These are phyloP conservation scores for Hirschfeldia incana DNA, from an alignment of 345 rosid genomes.

Conservation along the genomic window DNA sequence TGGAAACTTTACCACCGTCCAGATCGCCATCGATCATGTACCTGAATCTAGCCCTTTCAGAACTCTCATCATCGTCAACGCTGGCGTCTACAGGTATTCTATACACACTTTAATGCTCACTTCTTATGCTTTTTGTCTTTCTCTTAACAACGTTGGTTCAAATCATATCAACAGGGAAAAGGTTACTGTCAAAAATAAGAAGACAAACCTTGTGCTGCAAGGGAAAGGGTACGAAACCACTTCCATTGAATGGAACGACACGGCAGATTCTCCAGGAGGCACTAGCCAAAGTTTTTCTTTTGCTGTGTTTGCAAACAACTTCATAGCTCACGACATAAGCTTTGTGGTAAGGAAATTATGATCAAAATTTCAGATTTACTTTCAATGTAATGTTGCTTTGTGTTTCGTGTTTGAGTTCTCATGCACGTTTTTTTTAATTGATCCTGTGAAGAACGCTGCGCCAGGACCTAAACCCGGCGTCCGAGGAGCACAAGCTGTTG, in stretches of 20 bases:
- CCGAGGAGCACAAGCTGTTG: not conserved
- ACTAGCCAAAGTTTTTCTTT: not conserved
- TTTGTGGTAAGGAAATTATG: not conserved
- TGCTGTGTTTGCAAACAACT: not conserved
- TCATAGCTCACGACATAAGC: not conserved
- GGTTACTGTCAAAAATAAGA: not conserved
- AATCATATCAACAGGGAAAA: too few relatives aligned
- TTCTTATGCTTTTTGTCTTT: too few relatives aligned
- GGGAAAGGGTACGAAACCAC: not conserved
- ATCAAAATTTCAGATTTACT: not conserved
- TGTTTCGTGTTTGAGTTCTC: not conserved
- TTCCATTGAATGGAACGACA: not conserved
- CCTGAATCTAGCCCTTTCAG: too few relatives aligned
- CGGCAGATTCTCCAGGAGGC: not conserved
- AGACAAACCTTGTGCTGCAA: not conserved
- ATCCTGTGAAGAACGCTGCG: not conserved
- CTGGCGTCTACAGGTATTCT: too few relatives aligned
- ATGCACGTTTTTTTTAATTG: not conserved
- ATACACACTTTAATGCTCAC: too few relatives aligned
- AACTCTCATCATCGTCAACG: too few relatives aligned
- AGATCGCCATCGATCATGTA: too few relatives aligned
- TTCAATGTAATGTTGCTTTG: not conserved
- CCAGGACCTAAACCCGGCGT: not conserved
- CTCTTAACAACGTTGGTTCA: too few relatives aligned
- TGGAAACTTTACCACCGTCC: too few relatives aligned